Conservation (phyloP, 148 eudicot genomes). For the Chenopodium album region DNA sequence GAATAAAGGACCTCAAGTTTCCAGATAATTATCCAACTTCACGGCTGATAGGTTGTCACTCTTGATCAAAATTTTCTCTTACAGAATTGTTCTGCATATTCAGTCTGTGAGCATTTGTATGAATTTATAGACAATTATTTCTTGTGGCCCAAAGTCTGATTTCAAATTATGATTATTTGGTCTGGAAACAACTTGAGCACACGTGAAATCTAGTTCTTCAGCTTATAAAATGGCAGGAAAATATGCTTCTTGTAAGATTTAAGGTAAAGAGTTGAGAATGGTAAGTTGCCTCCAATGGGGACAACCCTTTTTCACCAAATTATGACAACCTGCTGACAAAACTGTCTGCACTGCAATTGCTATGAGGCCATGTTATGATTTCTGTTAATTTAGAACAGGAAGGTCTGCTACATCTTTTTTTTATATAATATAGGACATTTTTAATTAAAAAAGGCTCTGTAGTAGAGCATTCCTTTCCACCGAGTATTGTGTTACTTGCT, state of each 20-base stretch:
- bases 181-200: not conserved
- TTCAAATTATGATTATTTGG: not conserved
- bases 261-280: not conserved
- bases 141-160: not conserved
- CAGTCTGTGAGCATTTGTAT: not conserved
- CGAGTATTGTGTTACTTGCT: not conserved
- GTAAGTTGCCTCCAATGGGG: not conserved
- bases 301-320: not conserved
- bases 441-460: no score
- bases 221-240: not conserved
- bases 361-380: not conserved
- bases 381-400: not conserved
- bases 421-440: not conserved
- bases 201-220: not conserved
- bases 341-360: not conserved
- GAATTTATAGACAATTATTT: not conserved
- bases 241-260: not conserved
- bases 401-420: not conserved
- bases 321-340: not conserved
- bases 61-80: conserved; percentile 1
- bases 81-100: not conserved
- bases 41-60: conserved; percentile 61
- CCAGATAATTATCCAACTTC: conserved; percentile 87
- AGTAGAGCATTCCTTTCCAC: not conserved
- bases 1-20: conserved; percentile 72